Conservation (phyloP, 83 land plant genomes). For the Thuja plicata region DNA sequence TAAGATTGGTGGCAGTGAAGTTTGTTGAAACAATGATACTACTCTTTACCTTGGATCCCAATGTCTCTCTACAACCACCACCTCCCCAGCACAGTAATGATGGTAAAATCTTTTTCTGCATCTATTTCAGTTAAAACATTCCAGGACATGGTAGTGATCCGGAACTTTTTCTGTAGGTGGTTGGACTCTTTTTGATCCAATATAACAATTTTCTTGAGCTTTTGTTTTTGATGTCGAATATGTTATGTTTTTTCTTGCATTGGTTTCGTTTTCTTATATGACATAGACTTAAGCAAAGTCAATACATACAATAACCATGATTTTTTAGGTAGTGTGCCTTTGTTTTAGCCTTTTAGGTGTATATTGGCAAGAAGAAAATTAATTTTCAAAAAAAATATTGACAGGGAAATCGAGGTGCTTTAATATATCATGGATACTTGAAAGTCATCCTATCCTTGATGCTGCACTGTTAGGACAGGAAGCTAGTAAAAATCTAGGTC, state of each 20-base stretch:
- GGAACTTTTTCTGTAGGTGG: background rate
- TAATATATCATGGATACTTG: slow-evolving; percentile 85
- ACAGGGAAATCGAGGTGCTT: slow-evolving; percentile 49
- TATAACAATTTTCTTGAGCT: background rate
- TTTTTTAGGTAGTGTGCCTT: background rate
- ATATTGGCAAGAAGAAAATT: background rate
- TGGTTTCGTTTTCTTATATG: background rate
- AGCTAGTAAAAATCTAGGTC: slow-evolving; percentile 77
- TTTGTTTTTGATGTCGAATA: background rate
- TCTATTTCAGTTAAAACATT: background rate
- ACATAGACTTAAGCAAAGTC: background rate
- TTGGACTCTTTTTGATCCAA: background rate
- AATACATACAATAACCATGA: background rate
- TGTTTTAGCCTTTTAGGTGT: background rate
- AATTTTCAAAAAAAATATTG: background rate
- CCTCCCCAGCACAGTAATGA: slow-evolving; percentile 39
- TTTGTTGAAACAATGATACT: slow-evolving; percentile 80
- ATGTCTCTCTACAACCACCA: slow-evolving; percentile 70
- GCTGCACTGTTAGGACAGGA: slow-evolving; percentile 79
- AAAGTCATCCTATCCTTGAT: slow-evolving; percentile 88
- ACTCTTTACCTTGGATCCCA: slow-evolving; percentile 96
- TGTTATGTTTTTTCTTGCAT: background rate
- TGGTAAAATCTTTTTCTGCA: slow-evolving; percentile 38
- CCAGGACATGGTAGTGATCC: background rate
- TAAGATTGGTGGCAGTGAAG: slow-evolving; percentile 74